Evolutionary conservation across 352 stramenopile genomes (phyloP).

Genomic region (Elongisporangium prolatum): DNA sequence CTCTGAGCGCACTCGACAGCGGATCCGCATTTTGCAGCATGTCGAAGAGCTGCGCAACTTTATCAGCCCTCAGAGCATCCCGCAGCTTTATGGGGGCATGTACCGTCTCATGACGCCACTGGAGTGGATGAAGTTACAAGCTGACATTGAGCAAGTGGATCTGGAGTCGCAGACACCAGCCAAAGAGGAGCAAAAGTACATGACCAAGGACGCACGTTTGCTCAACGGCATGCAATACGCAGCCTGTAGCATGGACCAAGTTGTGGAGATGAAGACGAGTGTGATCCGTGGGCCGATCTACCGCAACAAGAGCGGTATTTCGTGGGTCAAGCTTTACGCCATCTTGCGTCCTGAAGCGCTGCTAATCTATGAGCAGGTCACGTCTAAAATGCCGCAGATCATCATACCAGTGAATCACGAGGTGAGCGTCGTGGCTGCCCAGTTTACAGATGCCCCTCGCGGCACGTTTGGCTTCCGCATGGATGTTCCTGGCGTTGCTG

Average conservation of each 20-base stretch:
- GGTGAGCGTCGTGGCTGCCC: conserved; percentile 29
- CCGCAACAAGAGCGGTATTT: conserved; percentile 62
- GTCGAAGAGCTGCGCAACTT: conserved; percentile 42
- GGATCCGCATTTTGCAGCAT: conserved; percentile 45
- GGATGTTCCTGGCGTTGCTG: conserved; percentile 52
- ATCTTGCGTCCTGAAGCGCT: conserved; percentile 64
- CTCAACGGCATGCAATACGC: conserved; percentile 85
- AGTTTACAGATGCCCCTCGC: conserved; percentile 44
- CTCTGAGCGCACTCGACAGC: conserved; percentile 35
- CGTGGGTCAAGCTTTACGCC: conserved; percentile 68
- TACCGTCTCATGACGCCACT: conserved; percentile 48
- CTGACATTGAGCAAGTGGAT: conserved; percentile 68
- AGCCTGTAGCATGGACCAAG: conserved; percentile 53
- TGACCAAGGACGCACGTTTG: conserved; percentile 45
- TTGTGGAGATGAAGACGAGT: conserved; percentile 65
- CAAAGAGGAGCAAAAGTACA: conserved; percentile 39
- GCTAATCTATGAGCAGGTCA: conserved; percentile 64
- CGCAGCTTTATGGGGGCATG: conserved; percentile 54
- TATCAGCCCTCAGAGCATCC: conserved; percentile 37
- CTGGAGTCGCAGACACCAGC: conserved; percentile 27
- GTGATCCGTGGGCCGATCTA: conserved; percentile 61
- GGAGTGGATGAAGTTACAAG: conserved; percentile 63
- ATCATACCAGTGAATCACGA: conserved; percentile 77
- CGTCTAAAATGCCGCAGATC: conserved; percentile 50
- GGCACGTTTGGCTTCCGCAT: conserved; percentile 59